Evolutionary conservation across 2,329 filamentous ascomycete genomes (phyloP).

Genomic region (Fusarium buharicum): DNA sequence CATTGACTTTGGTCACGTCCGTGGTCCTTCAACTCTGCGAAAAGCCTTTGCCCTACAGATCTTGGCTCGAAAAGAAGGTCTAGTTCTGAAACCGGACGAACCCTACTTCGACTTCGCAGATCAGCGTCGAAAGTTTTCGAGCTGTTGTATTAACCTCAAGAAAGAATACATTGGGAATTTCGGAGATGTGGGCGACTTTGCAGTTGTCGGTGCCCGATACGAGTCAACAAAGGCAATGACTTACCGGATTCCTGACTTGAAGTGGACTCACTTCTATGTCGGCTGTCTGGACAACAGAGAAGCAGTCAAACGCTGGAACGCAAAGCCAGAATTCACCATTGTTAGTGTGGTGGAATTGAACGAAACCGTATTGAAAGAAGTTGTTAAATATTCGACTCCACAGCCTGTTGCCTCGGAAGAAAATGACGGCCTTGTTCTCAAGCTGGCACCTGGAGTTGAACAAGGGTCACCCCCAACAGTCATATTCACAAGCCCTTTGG

Average conservation of each 20-base stretch:
- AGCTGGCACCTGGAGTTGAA: slow-evolving; percentile 58
- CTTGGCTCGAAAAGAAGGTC: slow-evolving; percentile 74
- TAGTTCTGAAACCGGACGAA: slow-evolving; percentile 82
- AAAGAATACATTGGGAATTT: slow-evolving; percentile 83
- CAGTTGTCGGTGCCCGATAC: slow-evolving; percentile 79
- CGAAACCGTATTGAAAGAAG: slow-evolving; percentile 59
- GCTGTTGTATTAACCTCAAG: slow-evolving; percentile 82
- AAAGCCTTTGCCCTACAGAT: slow-evolving; percentile 75
- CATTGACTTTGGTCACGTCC: slow-evolving; percentile 70
- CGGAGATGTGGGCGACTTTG: slow-evolving; percentile 86
- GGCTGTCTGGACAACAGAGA: slow-evolving; percentile 79
- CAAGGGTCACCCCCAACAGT: slow-evolving; percentile 56
- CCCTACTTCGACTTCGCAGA: slow-evolving; percentile 74
- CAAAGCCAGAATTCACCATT: slow-evolving; percentile 70
- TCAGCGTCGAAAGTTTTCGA: slow-evolving; percentile 51
- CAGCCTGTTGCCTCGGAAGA: slow-evolving; percentile 52
- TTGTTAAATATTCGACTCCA: slow-evolving; percentile 61
- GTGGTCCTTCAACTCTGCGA: slow-evolving; percentile 66
- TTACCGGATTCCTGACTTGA: slow-evolving; percentile 63
- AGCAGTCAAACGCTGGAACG: slow-evolving; percentile 61
- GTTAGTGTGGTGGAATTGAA: slow-evolving; percentile 72
- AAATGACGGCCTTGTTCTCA: slow-evolving; percentile 57
- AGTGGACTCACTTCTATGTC: slow-evolving; percentile 84
- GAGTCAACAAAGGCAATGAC: slow-evolving; percentile 70
- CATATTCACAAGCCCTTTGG: slow-evolving; percentile 75